phyloP scores from a whole-genome alignment of 2,329 filamentous ascomycete genomes.

The Grosmannia clavigera region DNA sequence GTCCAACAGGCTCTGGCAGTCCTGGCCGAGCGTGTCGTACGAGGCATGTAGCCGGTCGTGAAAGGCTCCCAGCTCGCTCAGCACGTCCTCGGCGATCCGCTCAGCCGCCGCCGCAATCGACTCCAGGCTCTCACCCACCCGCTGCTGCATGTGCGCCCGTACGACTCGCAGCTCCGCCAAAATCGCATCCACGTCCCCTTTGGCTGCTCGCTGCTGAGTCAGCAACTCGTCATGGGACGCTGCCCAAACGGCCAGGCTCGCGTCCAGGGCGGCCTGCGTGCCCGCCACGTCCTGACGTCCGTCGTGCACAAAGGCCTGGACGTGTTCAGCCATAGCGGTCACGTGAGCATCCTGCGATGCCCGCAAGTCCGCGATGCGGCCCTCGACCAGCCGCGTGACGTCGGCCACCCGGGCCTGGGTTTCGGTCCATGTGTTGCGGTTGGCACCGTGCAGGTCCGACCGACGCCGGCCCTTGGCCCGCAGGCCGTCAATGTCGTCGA shows the following conservation, averaged over 20 bases:
- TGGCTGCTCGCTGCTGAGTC: slow-evolving; percentile 54
- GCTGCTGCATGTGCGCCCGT: slow-evolving; percentile 74
- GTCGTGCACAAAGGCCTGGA: slow-evolving; percentile 63
- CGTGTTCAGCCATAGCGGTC: slow-evolving; percentile 51
- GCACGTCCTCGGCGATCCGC: slow-evolving; percentile 78
- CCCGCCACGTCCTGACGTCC: slow-evolving; percentile 61
- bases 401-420: slow-evolving; percentile 65
- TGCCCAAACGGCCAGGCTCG: slow-evolving; percentile 56
- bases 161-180: slow-evolving; percentile 87
- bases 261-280: slow-evolving; percentile 58
- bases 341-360: slow-evolving; percentile 61
- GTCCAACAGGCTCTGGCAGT: slow-evolving; percentile 80
- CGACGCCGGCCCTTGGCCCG: slow-evolving; percentile 79
- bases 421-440: slow-evolving; percentile 65
- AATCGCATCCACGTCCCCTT: slow-evolving; percentile 79
- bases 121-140: slow-evolving; percentile 73
- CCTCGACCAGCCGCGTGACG: slow-evolving; percentile 66
- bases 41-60: slow-evolving; percentile 71
- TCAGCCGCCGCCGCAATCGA: slow-evolving; percentile 75
- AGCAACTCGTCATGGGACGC: slow-evolving; percentile 56
- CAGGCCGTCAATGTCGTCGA: slow-evolving; percentile 67
- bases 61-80: slow-evolving; percentile 74
- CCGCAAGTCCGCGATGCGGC: slow-evolving; percentile 60
- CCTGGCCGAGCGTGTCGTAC: slow-evolving; percentile 69
- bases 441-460: slow-evolving; percentile 69